Evolutionary conservation across 306 rosid species (phyloP).

Genomic region (Vachellia pachyceras): DNA sequence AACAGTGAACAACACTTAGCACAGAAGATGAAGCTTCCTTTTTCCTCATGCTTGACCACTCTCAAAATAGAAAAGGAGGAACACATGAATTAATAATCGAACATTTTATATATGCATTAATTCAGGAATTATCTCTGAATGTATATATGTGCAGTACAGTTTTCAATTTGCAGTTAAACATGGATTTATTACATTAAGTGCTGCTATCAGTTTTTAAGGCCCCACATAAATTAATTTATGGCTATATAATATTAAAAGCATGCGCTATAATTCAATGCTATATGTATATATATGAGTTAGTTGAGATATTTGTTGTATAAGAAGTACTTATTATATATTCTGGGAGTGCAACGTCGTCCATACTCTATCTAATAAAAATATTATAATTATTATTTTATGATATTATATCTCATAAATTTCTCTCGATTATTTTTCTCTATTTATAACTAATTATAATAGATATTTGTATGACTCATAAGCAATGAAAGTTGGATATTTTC

Average conservation of each 20-base stretch:
- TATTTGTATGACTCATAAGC: too few relatives aligned
- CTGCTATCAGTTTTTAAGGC: not conserved
- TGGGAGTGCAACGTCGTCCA: too few relatives aligned
- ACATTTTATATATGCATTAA: not conserved
- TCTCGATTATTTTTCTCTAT: too few relatives aligned
- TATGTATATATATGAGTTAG: too few relatives aligned
- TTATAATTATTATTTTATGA: too few relatives aligned
- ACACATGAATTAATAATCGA: not conserved
- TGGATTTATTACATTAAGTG: not conserved
- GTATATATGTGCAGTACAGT: conserved; percentile 9
- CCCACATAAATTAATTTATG: not conserved
- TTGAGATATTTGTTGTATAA: too few relatives aligned
- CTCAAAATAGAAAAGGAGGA: not conserved
- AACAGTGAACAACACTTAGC: conserved; percentile 11
- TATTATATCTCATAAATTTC: too few relatives aligned
- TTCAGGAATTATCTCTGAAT: not conserved
- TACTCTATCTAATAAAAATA: too few relatives aligned
- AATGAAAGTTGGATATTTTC: too few relatives aligned
- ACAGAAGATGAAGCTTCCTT: conserved; percentile 19
- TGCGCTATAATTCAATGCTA: too few relatives aligned
- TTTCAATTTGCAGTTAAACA: not conserved
- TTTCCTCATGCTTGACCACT: not conserved
- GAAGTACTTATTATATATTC: too few relatives aligned
- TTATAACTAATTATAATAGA: too few relatives aligned
- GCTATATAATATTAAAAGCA: not conserved